Evolutionary conservation across 371 early-diverging fungal species (phyloP), one percentile per base, ranked within the genome.

Genomic region (Mortierella sp.): DNA sequence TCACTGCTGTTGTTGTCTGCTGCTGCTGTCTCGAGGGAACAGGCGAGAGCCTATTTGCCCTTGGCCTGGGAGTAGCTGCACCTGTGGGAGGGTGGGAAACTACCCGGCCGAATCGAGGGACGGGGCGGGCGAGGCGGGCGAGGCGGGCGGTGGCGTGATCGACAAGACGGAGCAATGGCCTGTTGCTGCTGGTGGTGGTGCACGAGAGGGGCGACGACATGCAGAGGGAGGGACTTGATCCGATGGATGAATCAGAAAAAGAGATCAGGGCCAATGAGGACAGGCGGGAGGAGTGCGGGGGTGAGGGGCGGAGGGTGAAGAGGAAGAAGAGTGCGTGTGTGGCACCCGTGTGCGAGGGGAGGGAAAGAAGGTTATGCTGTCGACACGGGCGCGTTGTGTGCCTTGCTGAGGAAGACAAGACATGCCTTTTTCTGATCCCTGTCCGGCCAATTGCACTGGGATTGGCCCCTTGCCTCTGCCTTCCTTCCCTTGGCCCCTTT

Each of bases 151-250:
- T 54, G 54, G 54, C 21, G 19, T 34, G 67, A 64, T 64, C 67
- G 37, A 64, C 67, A 21, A 37, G 67, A 34, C 8, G 3, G 37
- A 64, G 61, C 61, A 61, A 34, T 34, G 37, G 24, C 37, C 67
- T 34, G 67, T 14, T 50, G 50, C 16, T 50, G 50, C 43, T 40
- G 43, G 43, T 40, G 43, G 43, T 40, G 43, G 4, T 40, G 43
- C 67, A 19, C 67, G 67, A 34, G 67, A 64, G 67, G 67, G 67
- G 34, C 37, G 67, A 37, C 67, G 67, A 64, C 67, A 64, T 64
- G 37, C 67, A 64, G 67, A 34, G 26, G 16, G 61, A 14, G 10
- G 28, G 28, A 16, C 26, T 31, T 19, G 61, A 6, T n/a, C 11
- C n/a, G n/a, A n/a, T n/a, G n/a, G n/a, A n/a, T n/a, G n/a, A n/a